Evolutionary conservation across 2,329 filamentous ascomycete species (phyloP).

Genomic region (Colletotrichum musicola): DNA sequence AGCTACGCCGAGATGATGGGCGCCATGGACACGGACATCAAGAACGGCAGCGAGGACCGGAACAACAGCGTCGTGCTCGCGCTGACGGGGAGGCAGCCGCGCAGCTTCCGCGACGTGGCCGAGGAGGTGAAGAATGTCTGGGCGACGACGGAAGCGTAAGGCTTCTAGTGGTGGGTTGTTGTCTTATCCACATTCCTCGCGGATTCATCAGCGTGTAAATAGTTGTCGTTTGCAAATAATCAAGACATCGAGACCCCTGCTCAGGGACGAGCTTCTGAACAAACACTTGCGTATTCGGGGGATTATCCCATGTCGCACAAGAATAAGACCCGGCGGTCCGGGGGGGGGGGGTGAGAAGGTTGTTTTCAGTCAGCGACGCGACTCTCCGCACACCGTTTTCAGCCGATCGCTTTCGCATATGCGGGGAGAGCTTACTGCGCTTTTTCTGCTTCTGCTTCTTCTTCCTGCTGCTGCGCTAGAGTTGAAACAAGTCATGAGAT

Average conservation of each 20-base stretch:
- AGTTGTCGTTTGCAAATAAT: not conserved
- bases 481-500: conserved; percentile 39
- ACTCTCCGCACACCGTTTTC: conserved; percentile 23
- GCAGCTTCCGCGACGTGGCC: conserved; percentile 27
- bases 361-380: conserved; percentile 21
- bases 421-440: conserved; percentile 15
- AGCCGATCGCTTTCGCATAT: conserved; percentile 20
- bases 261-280: not conserved
- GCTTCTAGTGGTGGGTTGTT: not conserved
- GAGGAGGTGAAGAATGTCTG: conserved; percentile 23
- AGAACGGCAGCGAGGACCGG: conserved; percentile 51
- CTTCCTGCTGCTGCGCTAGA: conserved; percentile 1
- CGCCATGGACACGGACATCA: conserved; percentile 49
- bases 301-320: conserved; percentile 1
- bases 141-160: conserved; percentile 1
- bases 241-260: not conserved
- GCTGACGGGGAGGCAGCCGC: conserved; percentile 50
- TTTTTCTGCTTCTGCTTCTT: no score
- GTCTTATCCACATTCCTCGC: no score
- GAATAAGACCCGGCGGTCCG: no score
- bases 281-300: not conserved
- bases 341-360: not conserved
- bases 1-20: conserved; percentile 50
- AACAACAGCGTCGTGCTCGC: conserved; percentile 50
- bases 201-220: no score